Conservation (phyloP, 768 basidiomycete species). For the Calocybe cyanea region DNA sequence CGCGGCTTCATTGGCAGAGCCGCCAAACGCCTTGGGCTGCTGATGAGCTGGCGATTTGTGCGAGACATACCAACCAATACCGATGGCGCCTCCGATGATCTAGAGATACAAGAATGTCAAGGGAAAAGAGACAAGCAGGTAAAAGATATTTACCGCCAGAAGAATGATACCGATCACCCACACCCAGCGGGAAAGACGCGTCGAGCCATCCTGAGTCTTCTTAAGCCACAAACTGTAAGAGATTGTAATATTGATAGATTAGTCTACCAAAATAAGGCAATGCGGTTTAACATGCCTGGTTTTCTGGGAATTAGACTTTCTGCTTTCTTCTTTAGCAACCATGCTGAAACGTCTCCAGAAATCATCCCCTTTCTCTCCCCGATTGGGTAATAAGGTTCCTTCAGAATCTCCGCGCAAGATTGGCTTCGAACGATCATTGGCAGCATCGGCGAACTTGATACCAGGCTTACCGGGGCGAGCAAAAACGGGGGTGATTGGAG, state of each 20-base stretch:
- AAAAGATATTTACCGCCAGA: conserved; percentile 39
- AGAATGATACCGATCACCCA: conserved; percentile 65
- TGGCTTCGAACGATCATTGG: conserved; percentile 30
- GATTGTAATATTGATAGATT: too few species aligned
- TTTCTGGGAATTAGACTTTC: conserved; percentile 33
- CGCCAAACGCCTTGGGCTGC: conserved; percentile 61
- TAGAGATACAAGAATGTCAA: conserved; percentile 15
- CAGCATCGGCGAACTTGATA: conserved; percentile 42
- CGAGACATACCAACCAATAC: conserved; percentile 55
- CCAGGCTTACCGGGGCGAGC: conserved; percentile 49
- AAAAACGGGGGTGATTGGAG: conserved; percentile 77
- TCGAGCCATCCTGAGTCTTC: conserved; percentile 53
- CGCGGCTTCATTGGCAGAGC: conserved; percentile 45
- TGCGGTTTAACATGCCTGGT: too few species aligned
- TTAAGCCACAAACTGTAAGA: conserved; percentile 68
- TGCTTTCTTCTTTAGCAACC: conserved; percentile 65
- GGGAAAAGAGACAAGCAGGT: not conserved
- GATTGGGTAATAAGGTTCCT: conserved; percentile 59
- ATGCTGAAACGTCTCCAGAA: conserved; percentile 88
- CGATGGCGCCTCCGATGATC: conserved; percentile 54
- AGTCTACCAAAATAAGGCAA: too few species aligned
- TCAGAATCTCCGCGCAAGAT: conserved; percentile 71
- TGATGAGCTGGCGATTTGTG: conserved; percentile 46
- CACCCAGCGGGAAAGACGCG: conserved; percentile 60
- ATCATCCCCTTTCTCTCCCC: conserved; percentile 75